Conservation (phyloP, 345 rosid species). For the Syzygium jambos region DNA sequence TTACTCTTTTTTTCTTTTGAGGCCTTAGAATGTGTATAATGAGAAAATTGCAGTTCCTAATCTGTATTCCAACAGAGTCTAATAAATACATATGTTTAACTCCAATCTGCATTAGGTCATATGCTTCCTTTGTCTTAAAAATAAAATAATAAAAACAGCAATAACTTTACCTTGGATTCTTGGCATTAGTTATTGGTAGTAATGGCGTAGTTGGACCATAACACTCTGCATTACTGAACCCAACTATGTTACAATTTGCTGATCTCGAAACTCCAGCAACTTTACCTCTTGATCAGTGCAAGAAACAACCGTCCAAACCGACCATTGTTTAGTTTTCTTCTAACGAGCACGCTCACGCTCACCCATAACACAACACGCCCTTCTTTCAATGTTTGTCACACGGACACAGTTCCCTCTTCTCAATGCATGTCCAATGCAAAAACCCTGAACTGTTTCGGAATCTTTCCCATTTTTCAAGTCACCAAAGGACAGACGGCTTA, state of each 20-base stretch:
- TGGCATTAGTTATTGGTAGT: not conserved
- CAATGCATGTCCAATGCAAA: not conserved
- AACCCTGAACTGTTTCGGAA: not conserved
- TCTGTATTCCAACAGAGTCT: not conserved
- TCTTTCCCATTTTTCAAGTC: not conserved
- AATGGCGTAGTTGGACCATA: not conserved
- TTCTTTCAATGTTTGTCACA: not conserved
- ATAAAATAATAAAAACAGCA: not conserved
- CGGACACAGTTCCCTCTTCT: not conserved
- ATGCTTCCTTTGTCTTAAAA: not conserved
- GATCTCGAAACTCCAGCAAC: not conserved
- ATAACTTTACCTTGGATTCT: not conserved
- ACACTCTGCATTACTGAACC: not conserved
- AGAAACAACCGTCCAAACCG: not conserved
- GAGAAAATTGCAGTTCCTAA: not conserved
- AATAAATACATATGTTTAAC: not conserved
- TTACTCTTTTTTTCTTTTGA: not conserved
- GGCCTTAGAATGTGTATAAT: not conserved
- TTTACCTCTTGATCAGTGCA: not conserved
- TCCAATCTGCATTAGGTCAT: not conserved
- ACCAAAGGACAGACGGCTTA: not conserved
- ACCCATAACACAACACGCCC: not conserved
- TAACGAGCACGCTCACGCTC: not conserved
- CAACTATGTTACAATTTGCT: not conserved
- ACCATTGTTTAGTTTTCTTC: not conserved